Evolutionary conservation across 148 eudicot genomes (phyloP), one percentile per base, ranked within the genome.

Genomic region (Hydrangea macrophylla): DNA sequence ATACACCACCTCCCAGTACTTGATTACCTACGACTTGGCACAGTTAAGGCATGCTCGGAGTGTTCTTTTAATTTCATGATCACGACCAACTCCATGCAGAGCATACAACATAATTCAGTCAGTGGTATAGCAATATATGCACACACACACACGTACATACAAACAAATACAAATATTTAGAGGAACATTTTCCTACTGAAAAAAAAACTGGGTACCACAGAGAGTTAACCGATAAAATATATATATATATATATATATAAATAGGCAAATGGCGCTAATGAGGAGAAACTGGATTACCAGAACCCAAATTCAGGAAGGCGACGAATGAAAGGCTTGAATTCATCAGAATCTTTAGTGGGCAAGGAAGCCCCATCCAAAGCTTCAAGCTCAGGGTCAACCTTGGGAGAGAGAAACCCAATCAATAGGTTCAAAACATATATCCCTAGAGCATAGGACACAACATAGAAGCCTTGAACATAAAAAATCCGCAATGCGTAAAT

Each of bases 321-420:
- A n/a, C 97, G 92, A 58, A 82, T 76, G 68, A 91, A 91, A 27
- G 95, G 90, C 81, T 73, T 82, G 70, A 76, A 84, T 61, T 85
- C 92, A 77, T 84, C 87, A 7, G 82, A 72, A 25, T 78, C 92
- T 71, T 77, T 91, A 20, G 88, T 77, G 1, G 87, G 89, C 27
- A 79, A 74, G 28, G 77, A 37, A 72, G 84, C 79, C 22, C 88
- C 92, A 57, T 88, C 97, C 32, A 76, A 50, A 54, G 75, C 84
- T 76, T 91, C 97, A 61, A 88, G 66, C 79, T 86, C 97, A 0
- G 92, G 95, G 64, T 88, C 94, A 67, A 86, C 80, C 56, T 78
- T 78, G 6, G 97, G 97, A 18, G 97, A 91, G 68, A 91, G 68
- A 77, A 91, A 91, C 44, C 92, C 95, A 22, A 91, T 91, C 78